Evolutionary conservation across 176 grass and related monocot genomes (phyloP), one percentile per base, ranked within the genome.

Genomic region (Oryza officinalis): DNA sequence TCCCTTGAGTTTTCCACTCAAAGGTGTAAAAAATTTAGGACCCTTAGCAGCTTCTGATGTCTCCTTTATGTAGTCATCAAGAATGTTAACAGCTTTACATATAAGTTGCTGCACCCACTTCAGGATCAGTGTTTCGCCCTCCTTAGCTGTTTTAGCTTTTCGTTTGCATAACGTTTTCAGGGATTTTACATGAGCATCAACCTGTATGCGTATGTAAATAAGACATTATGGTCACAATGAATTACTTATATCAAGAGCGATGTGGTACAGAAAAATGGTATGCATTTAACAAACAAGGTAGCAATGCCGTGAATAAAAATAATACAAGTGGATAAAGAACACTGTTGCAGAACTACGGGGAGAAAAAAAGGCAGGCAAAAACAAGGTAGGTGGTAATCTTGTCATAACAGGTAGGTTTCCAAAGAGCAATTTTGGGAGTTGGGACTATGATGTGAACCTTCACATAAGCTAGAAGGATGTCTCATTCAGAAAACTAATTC

Each of bases 121-220:
- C 76, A 90, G 52, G 47, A 92, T 86, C 81, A 95, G 79, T 27
- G 27, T 44, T 72, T 98, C 79, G 10, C 89, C 91, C 49, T 97
- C 92, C 43, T 95, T 90, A 49, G 81, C 64, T 37, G 74, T 81
- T 85, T 90, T 88, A 13, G 89, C 96, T 86, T 98, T 94, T 74
- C 85, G 84, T 84, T 88, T 98, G 91, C 96, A 98, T 63, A 98
- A 81, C 75, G 72, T 95, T 79, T 87, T 98, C 78, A 95, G 80
- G 14, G 96, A 87, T 83, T 98, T 98, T 81, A 98, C 73, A 93
- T 98, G 96, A 28, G 96, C 92, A 93, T 98, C 85, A 26, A 98
- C 89, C 96, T 98, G 75, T 72, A 84, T 70, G 43, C 81, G 43
- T 76, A 85, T 67, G 22, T 50, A 75, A 44, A 86, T 33, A 78